These are phyloP conservation scores for Plectranthus barbatus DNA, from an alignment of 257 asterid genomes.

Conservation along the genomic window DNA sequence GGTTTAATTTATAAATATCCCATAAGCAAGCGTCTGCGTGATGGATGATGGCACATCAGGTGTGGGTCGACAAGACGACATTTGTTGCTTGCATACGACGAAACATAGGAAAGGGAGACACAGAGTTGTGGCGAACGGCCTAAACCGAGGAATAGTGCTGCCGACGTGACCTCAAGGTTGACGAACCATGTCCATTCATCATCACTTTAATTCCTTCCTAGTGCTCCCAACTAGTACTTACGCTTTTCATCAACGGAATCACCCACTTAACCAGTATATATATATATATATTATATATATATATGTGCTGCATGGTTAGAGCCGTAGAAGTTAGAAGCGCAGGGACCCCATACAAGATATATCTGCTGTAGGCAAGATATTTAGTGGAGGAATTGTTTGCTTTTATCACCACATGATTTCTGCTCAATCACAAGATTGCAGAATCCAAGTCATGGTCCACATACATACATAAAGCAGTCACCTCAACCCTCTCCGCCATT, in stretches of 20 bases:
- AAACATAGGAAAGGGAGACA: constrained; percentile 30
- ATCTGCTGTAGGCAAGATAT: neutral
- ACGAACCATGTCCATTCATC: constrained; percentile 13
- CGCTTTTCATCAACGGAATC: too few relatives aligned
- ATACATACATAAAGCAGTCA: neutral
- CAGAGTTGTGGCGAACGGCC: constrained; percentile 41
- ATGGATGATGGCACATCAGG: constrained; percentile 15
- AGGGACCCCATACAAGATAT: neutral
- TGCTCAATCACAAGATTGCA: constrained; percentile 49
- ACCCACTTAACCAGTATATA: too few relatives aligned
- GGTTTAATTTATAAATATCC: neutral
- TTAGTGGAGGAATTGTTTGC: constrained; percentile 13
- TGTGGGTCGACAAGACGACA: constrained; percentile 31
- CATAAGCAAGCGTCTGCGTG: too few relatives aligned
- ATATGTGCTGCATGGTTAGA: too few relatives aligned
- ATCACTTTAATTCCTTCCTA: too few relatives aligned
- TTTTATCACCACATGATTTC: constrained; percentile 17
- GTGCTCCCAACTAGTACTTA: too few relatives aligned
- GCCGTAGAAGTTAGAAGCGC: too few relatives aligned
- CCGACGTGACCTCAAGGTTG: constrained; percentile 58
- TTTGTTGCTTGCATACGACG: constrained; percentile 35
- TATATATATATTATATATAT: too few relatives aligned
- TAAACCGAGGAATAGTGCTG: constrained; percentile 42
- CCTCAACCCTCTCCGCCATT: too few relatives aligned
- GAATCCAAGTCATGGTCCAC: constrained; percentile 54